Base-by-base conservation (phyloP, 768 basidiomycete genomes). In the Galerina marginata region DNA sequence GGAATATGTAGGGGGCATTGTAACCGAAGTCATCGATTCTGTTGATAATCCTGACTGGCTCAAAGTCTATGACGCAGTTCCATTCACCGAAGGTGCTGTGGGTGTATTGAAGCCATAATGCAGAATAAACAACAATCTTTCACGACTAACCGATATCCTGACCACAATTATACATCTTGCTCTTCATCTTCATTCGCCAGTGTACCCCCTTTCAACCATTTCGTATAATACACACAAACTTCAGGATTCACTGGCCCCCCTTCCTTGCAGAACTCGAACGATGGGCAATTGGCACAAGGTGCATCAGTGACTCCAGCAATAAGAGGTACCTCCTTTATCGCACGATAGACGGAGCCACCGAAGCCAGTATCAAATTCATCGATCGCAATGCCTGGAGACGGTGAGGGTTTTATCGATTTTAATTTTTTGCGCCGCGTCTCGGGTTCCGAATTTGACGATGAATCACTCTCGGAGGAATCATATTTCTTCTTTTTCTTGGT, bases 221-320 rank as follows among this genome's bases (percentile, higher is more conserved):
- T 87, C 4, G 81, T 85, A 65, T 88, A 95, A 72, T 95, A 93
- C 45, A 85, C 83, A 71, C 93, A 96, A 61, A 88, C 87, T 59
- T 70, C 75, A 10, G 93, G 85, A 69, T 92, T 94, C 16, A 92
- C 91, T 0, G 93, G 93, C 0, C 86, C 86, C 43, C 80, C 83
- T 37, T 83, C 81, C 63, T 83, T 87, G 75, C 96, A 99, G 69
- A 98, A 97, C 43, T 91, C 91, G 68, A 96, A 96, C 29, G 89
- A 88, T 0, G 95, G 94, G 72, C 96, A 98, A 54, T 85, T 79
- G 26, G 89, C 90, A 67, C 96, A 98, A 12, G 96, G 94, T 2
- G 93, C 87, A 71, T 96, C 90, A 12, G 86, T 86, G 84, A 88
- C 89, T 62, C 89, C 82, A 57, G 88, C 72, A 0, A 78, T 77